These are phyloP conservation scores for Saccharum officinarum DNA, from an alignment of 176 grass and related monocot species.

Conservation along the genomic window DNA sequence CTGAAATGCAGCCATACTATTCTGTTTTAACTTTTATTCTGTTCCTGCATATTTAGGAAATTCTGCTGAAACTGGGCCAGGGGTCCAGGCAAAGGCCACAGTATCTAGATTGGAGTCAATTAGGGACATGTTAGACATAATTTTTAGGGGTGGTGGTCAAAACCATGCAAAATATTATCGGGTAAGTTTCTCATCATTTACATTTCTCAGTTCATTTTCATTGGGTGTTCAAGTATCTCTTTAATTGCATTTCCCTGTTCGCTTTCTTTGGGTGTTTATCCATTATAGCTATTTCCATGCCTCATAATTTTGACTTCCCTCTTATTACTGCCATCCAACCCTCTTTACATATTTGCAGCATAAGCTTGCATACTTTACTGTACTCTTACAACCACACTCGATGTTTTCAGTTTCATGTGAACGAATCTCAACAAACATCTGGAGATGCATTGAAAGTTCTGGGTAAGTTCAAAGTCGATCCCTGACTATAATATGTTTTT, in stretches of 20 bases:
- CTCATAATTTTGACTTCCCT: slow-evolving; percentile 24
- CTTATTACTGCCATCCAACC: slow-evolving; percentile 26
- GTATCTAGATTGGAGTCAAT: slow-evolving; percentile 87
- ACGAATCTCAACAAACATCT: slow-evolving; percentile 73
- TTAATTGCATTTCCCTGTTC: slow-evolving; percentile 1
- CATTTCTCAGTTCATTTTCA: slow-evolving; percentile 13
- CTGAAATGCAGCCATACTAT: not conserved
- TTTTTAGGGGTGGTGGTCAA: slow-evolving; percentile 88
- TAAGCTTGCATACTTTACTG: slow-evolving; percentile 26
- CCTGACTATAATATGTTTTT: not conserved
- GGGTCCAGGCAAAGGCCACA: slow-evolving; percentile 60
- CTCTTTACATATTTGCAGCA: slow-evolving; percentile 20
- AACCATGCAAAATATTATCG: slow-evolving; percentile 87
- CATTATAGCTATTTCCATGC: slow-evolving; percentile 20
- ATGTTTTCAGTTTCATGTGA: slow-evolving; percentile 89
- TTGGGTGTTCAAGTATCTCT: not conserved
- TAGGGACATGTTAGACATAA: slow-evolving; percentile 82
- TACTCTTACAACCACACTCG: slow-evolving; percentile 21
- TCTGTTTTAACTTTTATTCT: slow-evolving; percentile 8
- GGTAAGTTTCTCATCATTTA: slow-evolving; percentile 56
- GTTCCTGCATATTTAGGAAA: slow-evolving; percentile 58
- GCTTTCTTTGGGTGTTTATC: slow-evolving; percentile 8
- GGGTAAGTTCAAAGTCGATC: slow-evolving; percentile 30
- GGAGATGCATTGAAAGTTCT: slow-evolving; percentile 72
- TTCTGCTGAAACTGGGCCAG: slow-evolving; percentile 49